Evolutionary conservation across 2,329 filamentous ascomycete genomes (phyloP).

Genomic region (Zarea fungicola): DNA sequence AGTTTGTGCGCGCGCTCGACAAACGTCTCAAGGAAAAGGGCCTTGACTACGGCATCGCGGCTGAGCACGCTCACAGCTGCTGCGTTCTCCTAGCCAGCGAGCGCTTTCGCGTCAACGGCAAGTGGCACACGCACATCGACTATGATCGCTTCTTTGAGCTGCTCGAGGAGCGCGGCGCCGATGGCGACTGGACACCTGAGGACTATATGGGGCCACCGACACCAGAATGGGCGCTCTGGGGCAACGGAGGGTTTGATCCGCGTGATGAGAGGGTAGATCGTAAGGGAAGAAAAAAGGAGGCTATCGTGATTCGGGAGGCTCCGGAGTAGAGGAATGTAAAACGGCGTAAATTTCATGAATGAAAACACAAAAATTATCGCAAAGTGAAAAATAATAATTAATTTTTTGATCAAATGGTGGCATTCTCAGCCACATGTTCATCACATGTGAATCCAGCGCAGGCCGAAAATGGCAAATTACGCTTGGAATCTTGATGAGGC

Average conservation of each 20-base stretch:
- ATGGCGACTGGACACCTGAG: slow-evolving; percentile 73
- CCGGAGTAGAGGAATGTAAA: slow-evolving; percentile 16
- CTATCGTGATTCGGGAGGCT: slow-evolving; percentile 27
- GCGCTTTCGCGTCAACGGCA: slow-evolving; percentile 68
- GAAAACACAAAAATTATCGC: not conserved
- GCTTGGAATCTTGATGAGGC: not conserved
- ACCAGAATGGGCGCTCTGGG: slow-evolving; percentile 92
- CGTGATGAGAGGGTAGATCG: slow-evolving; percentile 80
- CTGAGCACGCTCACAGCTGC: slow-evolving; percentile 92
- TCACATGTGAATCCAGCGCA: not conserved
- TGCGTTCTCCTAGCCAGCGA: slow-evolving; percentile 82
- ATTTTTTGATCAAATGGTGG: too few relatives aligned
- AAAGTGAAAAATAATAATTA: too few relatives aligned
- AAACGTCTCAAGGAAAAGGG: slow-evolving; percentile 62
- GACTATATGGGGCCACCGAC: slow-evolving; percentile 85
- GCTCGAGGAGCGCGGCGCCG: slow-evolving; percentile 60
- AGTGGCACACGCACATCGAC: slow-evolving; percentile 89
- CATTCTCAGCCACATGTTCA: not conserved
- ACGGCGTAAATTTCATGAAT: not conserved
- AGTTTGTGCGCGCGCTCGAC: slow-evolving; percentile 74
- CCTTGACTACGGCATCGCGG: slow-evolving; percentile 82
- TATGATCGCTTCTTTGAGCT: slow-evolving; percentile 85
- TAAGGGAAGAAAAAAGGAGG: slow-evolving; percentile 67
- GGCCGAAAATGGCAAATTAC: not conserved
- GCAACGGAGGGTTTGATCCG: slow-evolving; percentile 90